These are phyloP conservation scores for Penicillium sp. DNA, from an alignment of 2,329 filamentous ascomycete genomes.

Conservation along the genomic window DNA sequence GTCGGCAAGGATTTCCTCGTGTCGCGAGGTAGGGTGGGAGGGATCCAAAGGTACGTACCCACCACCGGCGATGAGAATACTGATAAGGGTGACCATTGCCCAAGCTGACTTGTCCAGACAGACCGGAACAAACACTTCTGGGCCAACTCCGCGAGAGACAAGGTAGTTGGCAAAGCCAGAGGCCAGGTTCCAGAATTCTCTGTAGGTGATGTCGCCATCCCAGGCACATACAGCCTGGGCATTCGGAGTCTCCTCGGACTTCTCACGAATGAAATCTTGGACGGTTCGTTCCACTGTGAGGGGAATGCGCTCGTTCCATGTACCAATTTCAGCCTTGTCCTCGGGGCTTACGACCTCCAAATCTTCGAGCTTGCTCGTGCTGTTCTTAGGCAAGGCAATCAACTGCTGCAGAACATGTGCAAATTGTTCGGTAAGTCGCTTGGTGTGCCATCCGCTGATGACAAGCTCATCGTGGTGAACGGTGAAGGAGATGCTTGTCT, in stretches of 20 bases:
- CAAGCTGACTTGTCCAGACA: slow-evolving; percentile 31
- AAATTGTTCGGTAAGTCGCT: slow-evolving; percentile 49
- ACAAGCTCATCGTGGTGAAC: slow-evolving; percentile 58
- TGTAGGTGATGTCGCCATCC: slow-evolving; percentile 31
- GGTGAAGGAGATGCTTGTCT: slow-evolving; percentile 50
- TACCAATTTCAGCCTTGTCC: slow-evolving; percentile 27
- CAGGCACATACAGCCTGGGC: slow-evolving; percentile 30
- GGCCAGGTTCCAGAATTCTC: slow-evolving; percentile 24
- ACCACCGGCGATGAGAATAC: slow-evolving; percentile 29
- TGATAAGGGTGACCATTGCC: slow-evolving; percentile 28
- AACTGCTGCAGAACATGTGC: slow-evolving; percentile 29
- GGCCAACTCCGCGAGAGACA: slow-evolving; percentile 26
- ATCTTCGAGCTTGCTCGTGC: slow-evolving; percentile 19
- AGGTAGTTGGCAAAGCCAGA: slow-evolving; percentile 27
- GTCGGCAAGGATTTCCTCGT: slow-evolving; percentile 28
- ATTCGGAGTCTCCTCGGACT: slow-evolving; percentile 19
- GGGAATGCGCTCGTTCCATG: slow-evolving; percentile 27
- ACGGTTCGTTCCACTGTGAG: slow-evolving; percentile 24
- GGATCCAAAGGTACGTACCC: slow-evolving; percentile 31
- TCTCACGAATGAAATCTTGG: slow-evolving; percentile 28
- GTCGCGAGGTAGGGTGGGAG: slow-evolving; percentile 28
- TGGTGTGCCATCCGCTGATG: slow-evolving; percentile 45
- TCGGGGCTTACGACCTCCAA: slow-evolving; percentile 28
- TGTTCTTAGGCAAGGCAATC: slow-evolving; percentile 19
- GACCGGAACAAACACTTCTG: slow-evolving; percentile 27